phyloP scores from a whole-genome alignment of 441 rosid species.

The Adansonia grandidieri region DNA sequence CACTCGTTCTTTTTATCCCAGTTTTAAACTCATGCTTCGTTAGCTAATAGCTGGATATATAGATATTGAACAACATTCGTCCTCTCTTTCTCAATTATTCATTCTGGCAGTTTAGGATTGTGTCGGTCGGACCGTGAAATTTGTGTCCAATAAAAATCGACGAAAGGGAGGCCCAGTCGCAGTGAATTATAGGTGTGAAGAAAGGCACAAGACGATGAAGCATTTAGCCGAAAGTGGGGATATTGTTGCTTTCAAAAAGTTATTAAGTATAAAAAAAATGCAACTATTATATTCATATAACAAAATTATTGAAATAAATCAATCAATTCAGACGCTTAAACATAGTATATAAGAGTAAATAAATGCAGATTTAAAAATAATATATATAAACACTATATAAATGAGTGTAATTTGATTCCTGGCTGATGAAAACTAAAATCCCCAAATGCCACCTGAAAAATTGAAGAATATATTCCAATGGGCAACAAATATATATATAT shows the following conservation, averaged over 20 bases:
- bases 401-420: too few species aligned
- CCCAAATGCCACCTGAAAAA: too few species aligned
- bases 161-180: slow-evolving; percentile 7
- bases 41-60: neutral
- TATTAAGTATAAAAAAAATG: too few species aligned
- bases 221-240: neutral
- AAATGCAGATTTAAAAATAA: too few species aligned
- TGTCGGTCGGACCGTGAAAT: neutral
- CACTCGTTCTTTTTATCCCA: neutral
- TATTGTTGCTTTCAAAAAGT: too few species aligned
- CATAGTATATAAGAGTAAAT: too few species aligned
- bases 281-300: too few species aligned
- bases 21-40: neutral
- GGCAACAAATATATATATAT: too few species aligned
- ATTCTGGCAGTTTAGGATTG: neutral
- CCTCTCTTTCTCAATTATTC: neutral
- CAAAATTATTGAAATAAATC: neutral
- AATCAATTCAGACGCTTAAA: too few species aligned
- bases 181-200: neutral
- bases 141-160: neutral
- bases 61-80: neutral
- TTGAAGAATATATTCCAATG: too few species aligned
- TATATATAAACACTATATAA: too few species aligned
- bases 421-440: too few species aligned
- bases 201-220: neutral